Evolutionary conservation across 116 monocot species (phyloP).

Genomic region (Phalaenopsis hybrid): DNA sequence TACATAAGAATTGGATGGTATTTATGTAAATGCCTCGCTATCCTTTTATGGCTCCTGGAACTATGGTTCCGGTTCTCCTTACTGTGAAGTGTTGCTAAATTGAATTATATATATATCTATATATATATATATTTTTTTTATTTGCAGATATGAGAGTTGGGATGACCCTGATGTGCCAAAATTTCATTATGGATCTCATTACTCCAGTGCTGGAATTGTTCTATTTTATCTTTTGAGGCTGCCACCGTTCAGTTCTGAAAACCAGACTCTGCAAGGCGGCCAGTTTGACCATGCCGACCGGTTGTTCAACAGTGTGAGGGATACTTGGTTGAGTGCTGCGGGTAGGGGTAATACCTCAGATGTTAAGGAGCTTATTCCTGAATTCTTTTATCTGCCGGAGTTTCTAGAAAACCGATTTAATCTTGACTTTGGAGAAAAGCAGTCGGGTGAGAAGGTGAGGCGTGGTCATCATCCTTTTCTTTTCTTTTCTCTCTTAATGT

Average conservation of each 20-base stretch:
- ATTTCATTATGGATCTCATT: conserved; percentile 99
- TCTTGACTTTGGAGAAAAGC: conserved; percentile 95
- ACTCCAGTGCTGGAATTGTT: conserved; percentile 99
- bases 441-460: conserved; percentile 94
- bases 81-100: neutral
- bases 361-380: conserved; percentile 97
- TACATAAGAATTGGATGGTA: no score
- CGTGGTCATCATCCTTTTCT: neutral
- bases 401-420: conserved; percentile 83
- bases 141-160: conserved; percentile 93
- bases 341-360: conserved; percentile 98
- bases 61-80: neutral
- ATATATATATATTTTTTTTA: neutral
- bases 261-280: conserved; percentile 95
- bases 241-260: conserved; percentile 89
- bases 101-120: conserved; percentile 8
- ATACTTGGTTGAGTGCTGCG: conserved; percentile 97
- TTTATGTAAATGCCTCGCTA: no score
- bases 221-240: conserved; percentile 93
- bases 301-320: conserved; percentile 81
- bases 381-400: conserved; percentile 98
- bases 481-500: neutral
- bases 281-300: conserved; percentile 99
- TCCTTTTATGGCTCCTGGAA: neutral
- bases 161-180: conserved; percentile 99